Evolutionary conservation across 768 basidiomycete genomes (phyloP).

Genomic region (Rhizopogon roseolus): DNA sequence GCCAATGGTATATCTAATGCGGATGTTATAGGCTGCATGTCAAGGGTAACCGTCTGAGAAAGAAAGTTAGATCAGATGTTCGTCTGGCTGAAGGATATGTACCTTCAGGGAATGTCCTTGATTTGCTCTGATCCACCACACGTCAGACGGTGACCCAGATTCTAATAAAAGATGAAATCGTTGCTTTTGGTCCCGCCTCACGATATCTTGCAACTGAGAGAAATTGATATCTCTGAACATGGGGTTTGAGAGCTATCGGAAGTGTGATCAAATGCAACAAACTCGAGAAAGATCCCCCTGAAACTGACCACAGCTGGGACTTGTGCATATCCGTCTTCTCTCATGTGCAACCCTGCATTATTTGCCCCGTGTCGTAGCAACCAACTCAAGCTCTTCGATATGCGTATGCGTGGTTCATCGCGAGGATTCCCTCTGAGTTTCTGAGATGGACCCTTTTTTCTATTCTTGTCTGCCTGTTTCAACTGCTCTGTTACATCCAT

Average conservation of each 20-base stretch:
- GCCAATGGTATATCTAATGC: slow-evolving; percentile 69
- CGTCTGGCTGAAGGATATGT: slow-evolving; percentile 8
- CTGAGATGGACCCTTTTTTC: slow-evolving; percentile 15
- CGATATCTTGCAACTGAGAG: slow-evolving; percentile 52
- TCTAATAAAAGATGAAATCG: slow-evolving; percentile 60
- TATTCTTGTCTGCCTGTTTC: slow-evolving; percentile 4
- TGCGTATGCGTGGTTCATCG: slow-evolving; percentile 63
- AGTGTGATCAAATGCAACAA: slow-evolving; percentile 6
- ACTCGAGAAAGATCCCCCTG: background rate
- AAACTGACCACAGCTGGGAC: slow-evolving; percentile 79
- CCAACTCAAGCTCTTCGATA: slow-evolving; percentile 88
- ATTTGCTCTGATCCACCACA: slow-evolving; percentile 89
- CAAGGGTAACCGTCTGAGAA: slow-evolving; percentile 60
- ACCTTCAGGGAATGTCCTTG: slow-evolving; percentile 88
- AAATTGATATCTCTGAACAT: slow-evolving; percentile 62
- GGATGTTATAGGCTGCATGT: slow-evolving; percentile 53
- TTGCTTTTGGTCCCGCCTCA: slow-evolving; percentile 61
- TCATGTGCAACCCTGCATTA: slow-evolving; percentile 68
- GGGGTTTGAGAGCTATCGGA: slow-evolving; percentile 58
- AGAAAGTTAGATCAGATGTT: background rate
- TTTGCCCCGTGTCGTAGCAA: slow-evolving; percentile 88
- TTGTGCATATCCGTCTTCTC: slow-evolving; percentile 80
- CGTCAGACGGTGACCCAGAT: slow-evolving; percentile 28
- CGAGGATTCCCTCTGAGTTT: slow-evolving; percentile 56
- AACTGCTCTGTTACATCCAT: slow-evolving; percentile 4